Conservation (phyloP, 2,329 filamentous ascomycete species). For the Chrysosphaeria jannelii region DNA sequence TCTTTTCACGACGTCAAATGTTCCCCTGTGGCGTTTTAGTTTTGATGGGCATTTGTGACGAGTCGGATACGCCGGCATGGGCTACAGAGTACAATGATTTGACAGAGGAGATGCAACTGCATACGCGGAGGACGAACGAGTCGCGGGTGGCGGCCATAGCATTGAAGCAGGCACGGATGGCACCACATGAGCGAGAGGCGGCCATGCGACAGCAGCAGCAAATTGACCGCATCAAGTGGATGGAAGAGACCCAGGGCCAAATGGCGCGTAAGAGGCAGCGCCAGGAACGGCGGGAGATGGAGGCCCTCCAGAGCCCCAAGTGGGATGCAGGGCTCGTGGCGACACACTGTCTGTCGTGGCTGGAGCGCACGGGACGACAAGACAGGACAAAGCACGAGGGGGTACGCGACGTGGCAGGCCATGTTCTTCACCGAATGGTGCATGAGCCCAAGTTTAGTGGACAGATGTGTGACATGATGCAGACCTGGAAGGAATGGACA, state of each 20-base stretch:
- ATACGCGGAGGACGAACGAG: conserved; percentile 11
- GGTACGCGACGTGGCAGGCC: conserved; percentile 14
- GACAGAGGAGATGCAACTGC: conserved; percentile 10
- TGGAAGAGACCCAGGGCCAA: conserved; percentile 16
- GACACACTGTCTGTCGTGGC: conserved; percentile 14
- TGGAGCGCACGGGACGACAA: conserved; percentile 7
- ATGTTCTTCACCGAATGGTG: conserved; percentile 20
- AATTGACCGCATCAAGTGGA: conserved; percentile 13
- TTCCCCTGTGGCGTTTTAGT: conserved; percentile 29
- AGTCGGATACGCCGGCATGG: conserved; percentile 23
- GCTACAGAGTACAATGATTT: conserved; percentile 12
- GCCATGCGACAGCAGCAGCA: conserved; percentile 13
- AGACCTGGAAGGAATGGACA: conserved; percentile 22
- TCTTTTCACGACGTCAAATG: conserved; percentile 18
- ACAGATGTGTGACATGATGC: conserved; percentile 14
- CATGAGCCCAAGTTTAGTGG: conserved; percentile 15
- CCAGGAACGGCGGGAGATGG: conserved; percentile 14
- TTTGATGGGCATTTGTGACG: conserved; percentile 18
- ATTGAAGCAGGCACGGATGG: conserved; percentile 15
- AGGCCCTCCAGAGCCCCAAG: conserved; percentile 21
- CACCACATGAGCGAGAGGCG: conserved; percentile 11
- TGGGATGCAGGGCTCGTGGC: conserved; percentile 19
- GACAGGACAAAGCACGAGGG: neutral
- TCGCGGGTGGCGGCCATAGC: conserved; percentile 12
- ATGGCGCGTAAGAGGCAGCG: conserved; percentile 12